A percentile compares a stretch with the other conserved stretches of the same genome.
Evolutionary conservation across 768 basidiomycete genomes (phyloP).

Genomic region (Coprinopsis marcescibilis): DNA sequence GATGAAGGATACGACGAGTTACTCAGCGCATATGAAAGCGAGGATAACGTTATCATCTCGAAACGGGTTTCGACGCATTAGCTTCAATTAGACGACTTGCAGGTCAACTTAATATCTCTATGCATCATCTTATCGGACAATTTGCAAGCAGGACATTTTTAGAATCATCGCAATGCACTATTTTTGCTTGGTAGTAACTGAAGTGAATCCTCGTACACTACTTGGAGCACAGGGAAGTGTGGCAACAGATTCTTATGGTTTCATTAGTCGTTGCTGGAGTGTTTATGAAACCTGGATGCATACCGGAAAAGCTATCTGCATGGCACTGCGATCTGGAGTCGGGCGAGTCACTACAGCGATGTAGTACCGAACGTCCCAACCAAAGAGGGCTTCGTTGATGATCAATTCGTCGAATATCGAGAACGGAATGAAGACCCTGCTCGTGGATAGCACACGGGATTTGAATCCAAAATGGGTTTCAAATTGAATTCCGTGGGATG

Average conservation of each 20-base stretch:
- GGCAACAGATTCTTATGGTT: conserved; percentile 57
- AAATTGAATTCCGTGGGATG: conserved; percentile 66
- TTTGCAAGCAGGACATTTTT: too few species aligned
- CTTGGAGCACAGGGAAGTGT: conserved; percentile 50
- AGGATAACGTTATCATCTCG: conserved; percentile 39
- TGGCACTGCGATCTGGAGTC: conserved; percentile 19
- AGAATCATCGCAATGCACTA: too few species aligned
- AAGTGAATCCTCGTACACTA: conserved; percentile 59
- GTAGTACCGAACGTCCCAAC: conserved; percentile 73
- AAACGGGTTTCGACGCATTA: background rate
- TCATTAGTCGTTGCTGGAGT: conserved; percentile 1
- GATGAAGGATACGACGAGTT: conserved; percentile 74
- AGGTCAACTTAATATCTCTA: too few species aligned
- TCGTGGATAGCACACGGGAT: conserved; percentile 27
- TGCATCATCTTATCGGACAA: too few species aligned
- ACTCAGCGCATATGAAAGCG: conserved; percentile 78
- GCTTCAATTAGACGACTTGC: too few species aligned
- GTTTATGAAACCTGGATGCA: conserved; percentile 8
- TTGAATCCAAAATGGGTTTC: conserved; percentile 63
- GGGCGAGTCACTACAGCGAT: conserved; percentile 42
- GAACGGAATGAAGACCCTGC: conserved; percentile 56
- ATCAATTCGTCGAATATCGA: conserved; percentile 51
- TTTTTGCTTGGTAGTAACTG: conserved; percentile 32
- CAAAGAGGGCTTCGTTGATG: conserved; percentile 66
- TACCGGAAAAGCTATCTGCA: conserved; percentile 63